These are phyloP conservation scores for Mycosphaerelloides madeirae DNA, from an alignment of 2,329 filamentous ascomycete genomes.

Conservation along the genomic window DNA sequence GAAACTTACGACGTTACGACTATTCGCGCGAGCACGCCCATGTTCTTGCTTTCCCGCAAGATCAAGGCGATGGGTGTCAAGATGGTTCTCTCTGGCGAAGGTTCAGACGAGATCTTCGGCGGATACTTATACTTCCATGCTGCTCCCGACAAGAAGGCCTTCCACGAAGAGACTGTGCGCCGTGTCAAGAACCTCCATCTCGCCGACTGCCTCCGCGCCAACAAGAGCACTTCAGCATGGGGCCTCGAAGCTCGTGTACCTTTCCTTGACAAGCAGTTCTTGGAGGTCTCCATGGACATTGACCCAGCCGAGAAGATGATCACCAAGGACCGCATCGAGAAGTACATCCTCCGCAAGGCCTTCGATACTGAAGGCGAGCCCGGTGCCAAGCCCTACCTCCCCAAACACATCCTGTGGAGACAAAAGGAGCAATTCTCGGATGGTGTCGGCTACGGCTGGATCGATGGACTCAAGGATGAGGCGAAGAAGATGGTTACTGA, in stretches of 20 bases:
- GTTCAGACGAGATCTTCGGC: constrained; percentile 96
- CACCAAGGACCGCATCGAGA: constrained; percentile 75
- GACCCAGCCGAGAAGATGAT: constrained; percentile 97
- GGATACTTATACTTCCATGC: constrained; percentile 98
- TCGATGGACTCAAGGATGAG: constrained; percentile 92
- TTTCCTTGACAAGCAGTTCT: constrained; percentile 96
- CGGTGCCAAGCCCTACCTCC: constrained; percentile 77
- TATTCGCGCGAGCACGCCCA: constrained; percentile 94
- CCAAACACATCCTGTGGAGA: constrained; percentile 90
- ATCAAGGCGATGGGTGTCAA: constrained; percentile 99
- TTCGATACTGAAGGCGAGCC: constrained; percentile 84
- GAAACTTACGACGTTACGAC: constrained; percentile 98
- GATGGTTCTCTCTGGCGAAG: constrained; percentile 97
- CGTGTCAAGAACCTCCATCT: constrained; percentile 95
- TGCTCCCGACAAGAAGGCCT: constrained; percentile 82
- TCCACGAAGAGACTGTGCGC: constrained; percentile 91
- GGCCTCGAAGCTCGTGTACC: constrained; percentile 95
- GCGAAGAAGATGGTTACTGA: constrained; percentile 86
- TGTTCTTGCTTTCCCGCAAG: constrained; percentile 96
- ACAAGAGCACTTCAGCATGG: constrained; percentile 99
- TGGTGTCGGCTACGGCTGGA: constrained; percentile 98
- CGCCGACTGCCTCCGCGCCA: constrained; percentile 93
- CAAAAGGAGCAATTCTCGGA: constrained; percentile 99
- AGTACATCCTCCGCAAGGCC: constrained; percentile 96
- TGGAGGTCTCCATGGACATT: constrained; percentile 87